Base-by-base conservation (phyloP, 371 early-diverging fungal genomes). In the Mortierella sp. region DNA sequence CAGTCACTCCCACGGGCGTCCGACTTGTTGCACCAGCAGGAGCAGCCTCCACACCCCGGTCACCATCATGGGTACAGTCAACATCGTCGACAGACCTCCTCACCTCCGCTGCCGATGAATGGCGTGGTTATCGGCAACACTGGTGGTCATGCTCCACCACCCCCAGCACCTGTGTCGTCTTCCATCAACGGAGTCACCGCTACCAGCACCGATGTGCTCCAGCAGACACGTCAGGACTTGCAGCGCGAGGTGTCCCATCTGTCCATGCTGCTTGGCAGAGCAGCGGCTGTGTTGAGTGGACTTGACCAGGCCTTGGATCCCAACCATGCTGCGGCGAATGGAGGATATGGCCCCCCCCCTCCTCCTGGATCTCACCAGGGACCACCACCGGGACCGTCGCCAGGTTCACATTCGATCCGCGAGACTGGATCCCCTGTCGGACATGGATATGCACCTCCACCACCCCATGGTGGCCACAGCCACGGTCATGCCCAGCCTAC, bases 141-240 rank as follows among this genome's bases (percentile, higher is more conserved):
- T 29, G 71, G 58, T 10, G 45, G 44, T 19, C 73, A 69, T 58
- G 29, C 64, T 9, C 41, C 77, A 29, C 66, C 80, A 14, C 43
- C 76, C 19, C 45, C 66, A 61, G 44, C 66, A 16, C 58, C 71
- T 10, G 61, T 39, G 61, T 55, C 58, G 39, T 48, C 76, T 44
- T 37, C 53, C 39, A 8, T 68, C 39, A n/a, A 29, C 11, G 71
- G 70, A 19, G 40, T 65, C 26, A 5, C 61, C 61, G 37, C 77
- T 19, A 74, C 79, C 6, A 89, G 79, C 34, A 85, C 88, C 14
- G 85, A 89, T 70, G 87, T 88, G 40, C 81, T 91, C 24, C 87
- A 90, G 75, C 90, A 90, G 34, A 91, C 92, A 73, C 89, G 92
- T 24, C 87, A 90, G 67, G 91, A 93, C 71, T 75, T 93, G 50